Evolutionary conservation across 129 eudicot genomes (phyloP).

Genomic region (Escallonia herrerae): DNA sequence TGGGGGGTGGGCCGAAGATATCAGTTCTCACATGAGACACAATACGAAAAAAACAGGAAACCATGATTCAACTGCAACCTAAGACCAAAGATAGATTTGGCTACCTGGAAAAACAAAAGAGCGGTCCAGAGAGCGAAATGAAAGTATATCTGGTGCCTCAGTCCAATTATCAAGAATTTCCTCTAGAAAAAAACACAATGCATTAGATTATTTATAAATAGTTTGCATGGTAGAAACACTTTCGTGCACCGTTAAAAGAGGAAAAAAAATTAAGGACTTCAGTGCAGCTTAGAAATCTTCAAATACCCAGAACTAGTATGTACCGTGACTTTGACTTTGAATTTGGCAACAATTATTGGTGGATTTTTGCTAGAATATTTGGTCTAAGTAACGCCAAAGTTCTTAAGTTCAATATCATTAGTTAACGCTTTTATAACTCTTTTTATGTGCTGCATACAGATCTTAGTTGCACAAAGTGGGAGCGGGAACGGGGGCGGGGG

Average conservation of each 20-base stretch:
- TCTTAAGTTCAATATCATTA: too few relatives aligned
- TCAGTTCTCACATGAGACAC: constrained; percentile 8
- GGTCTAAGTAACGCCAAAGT: too few relatives aligned
- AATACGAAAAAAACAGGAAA: constrained; percentile 5
- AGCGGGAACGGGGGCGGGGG: too few relatives aligned
- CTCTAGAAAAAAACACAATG: constrained; percentile 40
- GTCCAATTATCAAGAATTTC: constrained; percentile 73
- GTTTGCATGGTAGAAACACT: constrained; percentile 8
- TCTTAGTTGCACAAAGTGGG: too few relatives aligned
- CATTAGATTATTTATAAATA: constrained; percentile 1
- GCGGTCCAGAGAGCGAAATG: constrained; percentile 74
- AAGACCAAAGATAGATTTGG: constrained; percentile 3
- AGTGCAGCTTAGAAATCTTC: not conserved
- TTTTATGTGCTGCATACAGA: too few relatives aligned
- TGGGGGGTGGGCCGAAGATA: not conserved
- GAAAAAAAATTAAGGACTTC: not conserved
- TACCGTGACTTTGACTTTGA: too few relatives aligned
- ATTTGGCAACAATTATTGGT: too few relatives aligned
- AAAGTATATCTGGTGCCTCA: constrained; percentile 58
- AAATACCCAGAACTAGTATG: too few relatives aligned
- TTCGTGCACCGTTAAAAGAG: not conserved
- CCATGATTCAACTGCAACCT: constrained; percentile 4
- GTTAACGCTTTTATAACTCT: too few relatives aligned
- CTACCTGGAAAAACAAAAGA: constrained; percentile 88
- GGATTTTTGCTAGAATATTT: too few relatives aligned